Evolutionary conservation across 129 eudicot genomes (phyloP).

Genomic region (Escallonia rubra): DNA sequence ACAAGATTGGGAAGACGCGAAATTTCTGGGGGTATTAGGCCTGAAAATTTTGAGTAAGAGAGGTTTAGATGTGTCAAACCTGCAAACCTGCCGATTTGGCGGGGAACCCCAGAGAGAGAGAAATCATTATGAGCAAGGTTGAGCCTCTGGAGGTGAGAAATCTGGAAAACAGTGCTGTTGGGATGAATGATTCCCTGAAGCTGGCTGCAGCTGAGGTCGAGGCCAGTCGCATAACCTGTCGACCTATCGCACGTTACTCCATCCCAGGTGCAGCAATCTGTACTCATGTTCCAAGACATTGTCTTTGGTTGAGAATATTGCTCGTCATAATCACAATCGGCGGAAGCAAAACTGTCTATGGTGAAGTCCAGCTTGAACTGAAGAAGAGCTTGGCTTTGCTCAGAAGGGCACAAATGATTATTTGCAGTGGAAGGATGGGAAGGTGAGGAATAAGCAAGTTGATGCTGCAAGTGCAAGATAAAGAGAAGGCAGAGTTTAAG

Average conservation of each 20-base stretch:
- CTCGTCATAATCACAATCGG: not conserved
- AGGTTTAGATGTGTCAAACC: not conserved
- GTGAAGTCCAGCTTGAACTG: constrained; percentile 6
- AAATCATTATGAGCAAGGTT: not conserved
- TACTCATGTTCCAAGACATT: not conserved
- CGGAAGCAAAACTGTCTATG: not conserved
- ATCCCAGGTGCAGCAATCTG: constrained; percentile 2
- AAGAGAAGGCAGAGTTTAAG: not conserved
- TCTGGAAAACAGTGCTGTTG: not conserved
- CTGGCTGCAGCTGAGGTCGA: not conserved
- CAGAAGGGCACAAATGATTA: constrained; percentile 1
- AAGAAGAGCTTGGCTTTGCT: not conserved
- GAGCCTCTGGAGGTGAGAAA: constrained; percentile 4
- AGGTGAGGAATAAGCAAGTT: not conserved
- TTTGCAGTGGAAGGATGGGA: not conserved
- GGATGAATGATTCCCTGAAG: not conserved
- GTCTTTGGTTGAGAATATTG: constrained; percentile 1
- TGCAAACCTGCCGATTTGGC: not conserved
- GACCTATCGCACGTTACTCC: not conserved
- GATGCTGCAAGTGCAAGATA: not conserved
- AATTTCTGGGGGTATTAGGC: not conserved
- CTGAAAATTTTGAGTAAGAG: not conserved
- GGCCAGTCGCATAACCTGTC: not conserved
- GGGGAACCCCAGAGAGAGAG: not conserved
- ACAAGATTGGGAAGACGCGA: not conserved